phyloP scores from a whole-genome alignment of 805 yeast species.

The Wickerhamiella brachini region DNA sequence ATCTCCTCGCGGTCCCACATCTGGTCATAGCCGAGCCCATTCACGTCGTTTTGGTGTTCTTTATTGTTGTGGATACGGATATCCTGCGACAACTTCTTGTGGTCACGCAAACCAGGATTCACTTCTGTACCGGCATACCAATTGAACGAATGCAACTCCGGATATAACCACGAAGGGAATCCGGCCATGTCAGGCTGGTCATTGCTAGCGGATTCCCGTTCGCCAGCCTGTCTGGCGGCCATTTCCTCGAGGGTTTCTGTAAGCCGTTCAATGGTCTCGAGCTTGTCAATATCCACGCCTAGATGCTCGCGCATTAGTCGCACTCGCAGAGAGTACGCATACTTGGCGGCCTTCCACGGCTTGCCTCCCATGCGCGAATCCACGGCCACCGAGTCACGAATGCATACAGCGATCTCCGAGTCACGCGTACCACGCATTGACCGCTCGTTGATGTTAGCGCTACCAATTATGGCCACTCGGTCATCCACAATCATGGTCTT shows the following conservation, averaged over 20 bases:
- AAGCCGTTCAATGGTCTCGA: conserved; percentile 17
- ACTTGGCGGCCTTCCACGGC: conserved; percentile 68
- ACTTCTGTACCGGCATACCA: conserved; percentile 73
- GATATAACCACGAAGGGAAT: conserved; percentile 16
- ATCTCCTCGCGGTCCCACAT: conserved; percentile 27
- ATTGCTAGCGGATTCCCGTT: not conserved
- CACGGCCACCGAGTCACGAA: conserved; percentile 50
- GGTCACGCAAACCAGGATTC: conserved; percentile 71
- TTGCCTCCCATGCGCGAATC: conserved; percentile 66
- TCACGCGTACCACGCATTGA: conserved; percentile 92
- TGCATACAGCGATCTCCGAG: conserved; percentile 82
- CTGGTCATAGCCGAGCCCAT: conserved; percentile 62
- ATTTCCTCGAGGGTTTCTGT: conserved; percentile 8
- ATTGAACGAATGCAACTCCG: conserved; percentile 45
- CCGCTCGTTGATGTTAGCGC: conserved; percentile 94
- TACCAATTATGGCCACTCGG: conserved; percentile 83
- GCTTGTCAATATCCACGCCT: conserved; percentile 51
- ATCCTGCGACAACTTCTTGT: conserved; percentile 68
- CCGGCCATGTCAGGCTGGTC: not conserved
- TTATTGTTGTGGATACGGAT: conserved; percentile 58
- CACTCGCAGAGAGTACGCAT: conserved; percentile 79
- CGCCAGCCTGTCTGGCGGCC: conserved; percentile 1
- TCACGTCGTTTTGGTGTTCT: conserved; percentile 58
- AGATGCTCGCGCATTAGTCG: conserved; percentile 93
- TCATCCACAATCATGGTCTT: conserved; percentile 88